Conservation (phyloP, 768 basidiomycete species). For the Pisolithus sp. region DNA sequence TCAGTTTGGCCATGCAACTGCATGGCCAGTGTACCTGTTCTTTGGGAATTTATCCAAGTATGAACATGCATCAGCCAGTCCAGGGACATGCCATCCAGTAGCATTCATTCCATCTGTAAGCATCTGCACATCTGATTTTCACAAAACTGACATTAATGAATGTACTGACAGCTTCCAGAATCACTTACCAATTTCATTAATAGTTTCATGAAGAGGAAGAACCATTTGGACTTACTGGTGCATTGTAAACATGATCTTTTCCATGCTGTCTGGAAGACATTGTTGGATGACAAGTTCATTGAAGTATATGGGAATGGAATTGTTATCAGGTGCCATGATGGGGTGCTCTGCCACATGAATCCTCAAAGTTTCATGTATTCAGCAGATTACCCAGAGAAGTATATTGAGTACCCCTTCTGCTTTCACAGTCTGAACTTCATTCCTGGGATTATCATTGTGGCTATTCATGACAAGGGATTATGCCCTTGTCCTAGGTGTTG, state of each 20-base stretch:
- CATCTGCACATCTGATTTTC: neutral
- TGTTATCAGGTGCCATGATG: conserved; percentile 18
- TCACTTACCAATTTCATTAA: neutral
- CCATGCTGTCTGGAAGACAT: conserved; percentile 13
- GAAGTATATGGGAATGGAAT: conserved; percentile 19
- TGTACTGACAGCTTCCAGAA: neutral
- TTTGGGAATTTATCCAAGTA: conserved; percentile 21
- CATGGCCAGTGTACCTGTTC: conserved; percentile 20
- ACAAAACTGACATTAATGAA: neutral
- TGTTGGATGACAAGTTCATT: conserved; percentile 20
- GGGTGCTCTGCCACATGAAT: conserved; percentile 14
- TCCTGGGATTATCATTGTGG: conserved; percentile 21
- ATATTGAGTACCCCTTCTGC: neutral
- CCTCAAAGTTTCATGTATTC: conserved; percentile 28
- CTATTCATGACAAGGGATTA: conserved; percentile 20
- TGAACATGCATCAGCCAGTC: neutral
- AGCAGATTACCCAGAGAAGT: conserved; percentile 36
- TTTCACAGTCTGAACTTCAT: neutral
- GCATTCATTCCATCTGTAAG: conserved; percentile 17
- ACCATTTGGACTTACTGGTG: neutral
- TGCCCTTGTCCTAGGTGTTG: conserved; percentile 29
- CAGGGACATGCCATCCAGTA: conserved; percentile 15
- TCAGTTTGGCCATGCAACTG: conserved; percentile 10
- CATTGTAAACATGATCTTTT: conserved; percentile 14
- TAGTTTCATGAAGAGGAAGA: neutral